phyloP scores from a whole-genome alignment of 495 filamentous ascomycete genomes.

The Cryomyces minteri region DNA sequence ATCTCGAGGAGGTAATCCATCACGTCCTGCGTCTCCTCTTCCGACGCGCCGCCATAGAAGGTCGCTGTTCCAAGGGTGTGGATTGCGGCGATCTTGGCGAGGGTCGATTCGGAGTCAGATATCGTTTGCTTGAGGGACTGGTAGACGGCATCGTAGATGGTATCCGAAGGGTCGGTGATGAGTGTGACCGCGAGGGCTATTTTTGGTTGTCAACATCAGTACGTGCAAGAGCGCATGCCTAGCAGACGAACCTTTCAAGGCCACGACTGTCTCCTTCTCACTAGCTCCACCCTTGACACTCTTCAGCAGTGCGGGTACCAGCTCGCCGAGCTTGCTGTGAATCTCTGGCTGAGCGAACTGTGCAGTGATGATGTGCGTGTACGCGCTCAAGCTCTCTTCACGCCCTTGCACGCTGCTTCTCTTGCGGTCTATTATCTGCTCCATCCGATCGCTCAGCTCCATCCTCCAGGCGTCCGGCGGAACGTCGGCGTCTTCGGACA shows the following conservation, averaged over 20 bases:
- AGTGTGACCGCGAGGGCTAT: slow-evolving; percentile 54
- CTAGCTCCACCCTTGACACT: slow-evolving; percentile 54
- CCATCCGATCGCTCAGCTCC: slow-evolving; percentile 50
- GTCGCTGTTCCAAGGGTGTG: slow-evolving; percentile 53
- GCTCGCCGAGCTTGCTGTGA: slow-evolving; percentile 34
- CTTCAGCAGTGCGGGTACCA: slow-evolving; percentile 53
- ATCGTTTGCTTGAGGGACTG: slow-evolving; percentile 49
- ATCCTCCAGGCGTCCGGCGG: slow-evolving; percentile 40
- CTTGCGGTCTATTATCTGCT: slow-evolving; percentile 76
- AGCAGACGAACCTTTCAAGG: slow-evolving; percentile 31
- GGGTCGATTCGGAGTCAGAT: slow-evolving; percentile 42
- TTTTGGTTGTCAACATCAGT: not conserved
- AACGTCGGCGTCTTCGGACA: slow-evolving; percentile 31
- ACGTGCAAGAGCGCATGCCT: not conserved
- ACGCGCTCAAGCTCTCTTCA: slow-evolving; percentile 51
- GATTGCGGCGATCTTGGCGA: slow-evolving; percentile 56
- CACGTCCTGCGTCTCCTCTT: slow-evolving; percentile 49
- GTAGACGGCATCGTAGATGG: slow-evolving; percentile 45
- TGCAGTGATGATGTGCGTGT: slow-evolving; percentile 51
- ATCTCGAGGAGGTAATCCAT: slow-evolving; percentile 79
- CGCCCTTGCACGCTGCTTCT: slow-evolving; percentile 63
- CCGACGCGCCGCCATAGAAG: slow-evolving; percentile 62
- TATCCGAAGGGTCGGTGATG: slow-evolving; percentile 53
- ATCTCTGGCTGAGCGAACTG: slow-evolving; percentile 57
- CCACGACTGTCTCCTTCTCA: slow-evolving; percentile 52